A percentile compares a stretch with the other conserved stretches of the same genome.
phyloP scores from a whole-genome alignment of 106 monocot species.

The Cymbidium sinense region DNA sequence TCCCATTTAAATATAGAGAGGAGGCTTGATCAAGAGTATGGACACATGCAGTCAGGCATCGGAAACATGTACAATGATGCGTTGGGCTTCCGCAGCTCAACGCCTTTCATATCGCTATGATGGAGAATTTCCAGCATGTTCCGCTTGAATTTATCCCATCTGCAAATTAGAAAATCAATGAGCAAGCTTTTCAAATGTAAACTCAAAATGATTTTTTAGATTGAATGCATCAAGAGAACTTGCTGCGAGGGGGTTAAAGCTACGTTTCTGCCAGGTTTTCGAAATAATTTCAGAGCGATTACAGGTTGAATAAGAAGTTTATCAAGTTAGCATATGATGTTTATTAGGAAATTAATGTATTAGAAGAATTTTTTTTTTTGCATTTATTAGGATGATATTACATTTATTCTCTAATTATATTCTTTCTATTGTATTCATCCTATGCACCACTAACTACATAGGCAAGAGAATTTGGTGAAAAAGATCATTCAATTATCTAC shows the following conservation, averaged over 20 bases:
- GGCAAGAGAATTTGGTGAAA: too few species aligned
- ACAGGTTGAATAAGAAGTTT: too few species aligned
- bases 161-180: slow-evolving; percentile 19
- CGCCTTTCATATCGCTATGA: slow-evolving; percentile 65
- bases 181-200: neutral
- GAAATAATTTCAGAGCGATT: neutral
- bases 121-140: slow-evolving; percentile 86
- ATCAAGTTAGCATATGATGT: too few species aligned
- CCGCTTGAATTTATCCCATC: slow-evolving; percentile 86
- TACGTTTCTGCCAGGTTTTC: neutral
- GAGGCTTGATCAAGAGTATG: slow-evolving; percentile 15
- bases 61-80: slow-evolving; percentile 74
- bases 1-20: neutral
- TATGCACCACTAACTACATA: too few species aligned
- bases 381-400: too few species aligned
- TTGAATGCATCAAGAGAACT: neutral
- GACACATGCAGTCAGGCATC: slow-evolving; percentile 98
- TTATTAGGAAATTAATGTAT: too few species aligned
- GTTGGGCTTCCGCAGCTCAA: slow-evolving; percentile 48
- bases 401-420: too few species aligned
- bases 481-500: too few species aligned
- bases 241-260: neutral
- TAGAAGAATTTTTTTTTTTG: too few species aligned
- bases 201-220: neutral
- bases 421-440: too few species aligned